Evolutionary conservation across 2,329 filamentous ascomycete genomes (phyloP).

Genomic region (Nemania sp.): DNA sequence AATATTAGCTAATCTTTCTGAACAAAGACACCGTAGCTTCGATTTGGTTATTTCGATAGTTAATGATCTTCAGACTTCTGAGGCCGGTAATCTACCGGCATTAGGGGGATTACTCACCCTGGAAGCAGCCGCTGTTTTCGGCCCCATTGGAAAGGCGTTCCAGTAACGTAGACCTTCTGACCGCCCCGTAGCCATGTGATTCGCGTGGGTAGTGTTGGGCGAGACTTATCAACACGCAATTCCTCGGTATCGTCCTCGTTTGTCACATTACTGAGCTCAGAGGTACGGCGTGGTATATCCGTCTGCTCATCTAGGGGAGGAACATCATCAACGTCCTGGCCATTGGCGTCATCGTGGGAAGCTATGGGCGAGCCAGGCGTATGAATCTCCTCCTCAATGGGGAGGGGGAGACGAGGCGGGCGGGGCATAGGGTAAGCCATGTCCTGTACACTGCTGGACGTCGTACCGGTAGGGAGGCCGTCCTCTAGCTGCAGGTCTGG

Average conservation of each 20-base stretch:
- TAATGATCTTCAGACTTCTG: constrained; percentile 33
- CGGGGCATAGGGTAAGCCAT: constrained; percentile 72
- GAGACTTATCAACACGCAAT: constrained; percentile 78
- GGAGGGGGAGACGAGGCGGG: constrained; percentile 90
- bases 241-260: constrained; percentile 86
- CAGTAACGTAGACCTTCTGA: constrained; percentile 94
- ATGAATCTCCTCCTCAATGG: constrained; percentile 91
- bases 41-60: no score
- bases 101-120: constrained; percentile 71
- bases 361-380: constrained; percentile 92
- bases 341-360: constrained; percentile 71
- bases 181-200: constrained; percentile 88
- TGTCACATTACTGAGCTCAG: constrained; percentile 70
- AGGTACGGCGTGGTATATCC: constrained; percentile 65
- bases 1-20: constrained; percentile 32
- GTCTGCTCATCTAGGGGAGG: constrained; percentile 62
- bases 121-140: constrained; percentile 88
- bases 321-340: constrained; percentile 63
- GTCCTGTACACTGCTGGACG: constrained; percentile 70
- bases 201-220: constrained; percentile 82
- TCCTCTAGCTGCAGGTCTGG: constrained; percentile 54
- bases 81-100: constrained; percentile 34
- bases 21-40: neutral
- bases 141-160: constrained; percentile 98
- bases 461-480: constrained; percentile 59